These are phyloP conservation scores for Tetrahymena borealis DNA, from an alignment of 73 alveolate genomes.

Conservation along the genomic window DNA sequence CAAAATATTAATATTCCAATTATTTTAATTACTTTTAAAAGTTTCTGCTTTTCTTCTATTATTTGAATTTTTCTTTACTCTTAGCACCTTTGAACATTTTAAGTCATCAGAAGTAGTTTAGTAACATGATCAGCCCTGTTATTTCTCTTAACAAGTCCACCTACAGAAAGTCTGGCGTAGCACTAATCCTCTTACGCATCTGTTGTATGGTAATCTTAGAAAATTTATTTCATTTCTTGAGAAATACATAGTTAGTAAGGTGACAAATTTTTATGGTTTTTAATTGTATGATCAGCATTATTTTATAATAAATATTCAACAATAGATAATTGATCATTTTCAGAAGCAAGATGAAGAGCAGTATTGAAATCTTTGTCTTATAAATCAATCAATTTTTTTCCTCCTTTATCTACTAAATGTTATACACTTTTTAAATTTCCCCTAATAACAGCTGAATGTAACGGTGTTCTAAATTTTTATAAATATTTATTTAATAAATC, in stretches of 20 bases:
- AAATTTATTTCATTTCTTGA: background rate
- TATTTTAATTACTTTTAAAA: background rate
- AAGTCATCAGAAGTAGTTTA: background rate
- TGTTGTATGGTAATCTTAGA: background rate
- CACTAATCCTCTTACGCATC: slow-evolving; percentile 14
- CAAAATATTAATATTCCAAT: background rate
- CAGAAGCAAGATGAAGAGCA: slow-evolving; percentile 37
- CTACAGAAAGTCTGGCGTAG: slow-evolving; percentile 18
- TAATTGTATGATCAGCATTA: slow-evolving; percentile 14
- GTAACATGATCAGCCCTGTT: slow-evolving; percentile 39
- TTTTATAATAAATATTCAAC: slow-evolving; percentile 19
- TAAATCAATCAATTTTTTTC: background rate
- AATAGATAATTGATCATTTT: slow-evolving; percentile 7
- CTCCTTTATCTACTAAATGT: slow-evolving; percentile 11
- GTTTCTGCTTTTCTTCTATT: background rate
- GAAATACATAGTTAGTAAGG: slow-evolving; percentile 17
- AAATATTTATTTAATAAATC: background rate
- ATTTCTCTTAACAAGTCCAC: slow-evolving; percentile 8
- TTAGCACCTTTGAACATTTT: background rate
- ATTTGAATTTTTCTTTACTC: background rate
- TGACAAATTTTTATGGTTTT: slow-evolving; percentile 10
- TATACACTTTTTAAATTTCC: slow-evolving; percentile 5
- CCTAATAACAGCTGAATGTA: slow-evolving; percentile 47
- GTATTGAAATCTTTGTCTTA: slow-evolving; percentile 30
- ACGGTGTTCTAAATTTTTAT: slow-evolving; percentile 57